A percentile compares a stretch with the other conserved stretches of the same genome.
Evolutionary conservation across 1,139 yeast genomes (phyloP).

Genomic region (Saccharomycopsis hybrid): DNA sequence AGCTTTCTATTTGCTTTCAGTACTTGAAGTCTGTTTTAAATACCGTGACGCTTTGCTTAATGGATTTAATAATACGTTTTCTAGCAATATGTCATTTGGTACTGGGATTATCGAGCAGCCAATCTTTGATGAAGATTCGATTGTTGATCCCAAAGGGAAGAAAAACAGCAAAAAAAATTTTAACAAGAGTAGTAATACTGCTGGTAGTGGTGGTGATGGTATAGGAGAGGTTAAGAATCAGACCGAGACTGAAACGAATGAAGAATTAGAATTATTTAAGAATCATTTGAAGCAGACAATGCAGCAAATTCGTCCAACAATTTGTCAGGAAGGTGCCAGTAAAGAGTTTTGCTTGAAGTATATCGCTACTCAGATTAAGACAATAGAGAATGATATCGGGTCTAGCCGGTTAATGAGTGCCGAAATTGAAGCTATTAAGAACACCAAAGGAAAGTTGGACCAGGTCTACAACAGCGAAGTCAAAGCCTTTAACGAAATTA

Average conservation of each 20-base stretch:
- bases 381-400: neutral
- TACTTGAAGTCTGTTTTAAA: slow-evolving; percentile 46
- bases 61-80: slow-evolving; percentile 25
- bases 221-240: slow-evolving; percentile 16
- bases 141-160: slow-evolving; percentile 20
- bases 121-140: slow-evolving; percentile 6
- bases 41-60: slow-evolving; percentile 49
- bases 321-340: slow-evolving; percentile 11
- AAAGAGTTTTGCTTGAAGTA: slow-evolving; percentile 8
- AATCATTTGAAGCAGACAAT: slow-evolving; percentile 2
- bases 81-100: neutral
- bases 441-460: slow-evolving; percentile 25
- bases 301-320: slow-evolving; percentile 9
- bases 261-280: slow-evolving; percentile 15
- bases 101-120: slow-evolving; percentile 1
- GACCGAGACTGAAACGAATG: slow-evolving; percentile 13
- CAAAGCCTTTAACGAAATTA: slow-evolving; percentile 34
- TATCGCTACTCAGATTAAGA: neutral
- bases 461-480: slow-evolving; percentile 38
- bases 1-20: slow-evolving; percentile 57
- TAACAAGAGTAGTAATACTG: too few relatives aligned
- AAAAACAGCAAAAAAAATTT: slow-evolving; percentile 3
- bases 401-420: neutral
- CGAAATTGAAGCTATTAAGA: slow-evolving; percentile 7
- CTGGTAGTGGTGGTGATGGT: too few relatives aligned